phyloP scores from a whole-genome alignment of 139 green algal genomes.

The Chlorella vulgaris region DNA sequence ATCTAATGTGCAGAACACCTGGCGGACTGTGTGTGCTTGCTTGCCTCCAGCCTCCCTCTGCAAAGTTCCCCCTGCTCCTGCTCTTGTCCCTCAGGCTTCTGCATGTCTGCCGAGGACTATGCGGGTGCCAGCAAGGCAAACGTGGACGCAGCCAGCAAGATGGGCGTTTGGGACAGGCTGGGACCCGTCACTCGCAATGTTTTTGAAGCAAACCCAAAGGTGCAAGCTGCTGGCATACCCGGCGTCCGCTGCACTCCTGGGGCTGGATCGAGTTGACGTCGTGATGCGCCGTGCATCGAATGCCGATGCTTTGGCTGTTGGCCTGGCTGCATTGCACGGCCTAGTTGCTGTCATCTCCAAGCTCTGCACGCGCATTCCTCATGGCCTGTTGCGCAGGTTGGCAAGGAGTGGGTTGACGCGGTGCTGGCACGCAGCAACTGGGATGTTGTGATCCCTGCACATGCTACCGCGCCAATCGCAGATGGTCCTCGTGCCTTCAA shows the following conservation, averaged over 20 bases:
- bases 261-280: no score
- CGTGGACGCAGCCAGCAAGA: background rate
- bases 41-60: background rate
- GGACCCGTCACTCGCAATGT: constrained; percentile 32
- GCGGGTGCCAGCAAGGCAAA: background rate
- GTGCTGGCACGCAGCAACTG: constrained; percentile 24
- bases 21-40: no score
- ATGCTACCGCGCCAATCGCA: constrained; percentile 31
- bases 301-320: no score
- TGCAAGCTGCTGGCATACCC: no score
- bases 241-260: no score
- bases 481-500: constrained; percentile 27
- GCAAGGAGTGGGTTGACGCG: constrained; percentile 25
- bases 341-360: no score
- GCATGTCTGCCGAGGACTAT: constrained; percentile 26
- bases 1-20: no score
- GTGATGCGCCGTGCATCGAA: no score
- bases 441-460: constrained; percentile 32
- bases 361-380: background rate
- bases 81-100: constrained; percentile 1
- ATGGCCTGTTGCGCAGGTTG: no score
- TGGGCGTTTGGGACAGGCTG: constrained; percentile 32
- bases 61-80: no score
- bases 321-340: no score
- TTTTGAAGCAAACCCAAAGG: constrained; percentile 5